Evolutionary conservation across 441 rosid species (phyloP).

Genomic region (Rhodomyrtus psidioides): DNA sequence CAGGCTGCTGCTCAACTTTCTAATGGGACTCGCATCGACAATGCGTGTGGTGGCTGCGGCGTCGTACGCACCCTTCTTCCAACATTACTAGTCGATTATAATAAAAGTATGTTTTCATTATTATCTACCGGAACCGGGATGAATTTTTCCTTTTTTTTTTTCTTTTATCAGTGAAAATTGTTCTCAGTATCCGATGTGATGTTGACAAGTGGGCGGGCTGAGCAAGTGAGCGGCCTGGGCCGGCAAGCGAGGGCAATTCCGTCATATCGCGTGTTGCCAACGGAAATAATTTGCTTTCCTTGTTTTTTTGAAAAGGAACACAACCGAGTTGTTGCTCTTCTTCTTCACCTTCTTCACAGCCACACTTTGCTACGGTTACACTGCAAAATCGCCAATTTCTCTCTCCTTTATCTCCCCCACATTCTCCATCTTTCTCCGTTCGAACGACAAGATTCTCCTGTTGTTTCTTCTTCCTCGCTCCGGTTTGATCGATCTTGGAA

Average conservation of each 20-base stretch:
- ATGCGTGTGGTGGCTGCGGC: slow-evolving; percentile 82
- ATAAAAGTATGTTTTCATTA: too few species aligned
- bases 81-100: slow-evolving; percentile 31
- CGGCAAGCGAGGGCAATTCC: background rate
- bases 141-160: too few species aligned
- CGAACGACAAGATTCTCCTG: background rate
- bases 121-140: too few species aligned
- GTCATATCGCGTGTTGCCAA: background rate
- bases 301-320: background rate
- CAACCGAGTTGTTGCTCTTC: background rate
- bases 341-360: background rate
- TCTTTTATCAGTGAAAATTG: too few species aligned
- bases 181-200: too few species aligned
- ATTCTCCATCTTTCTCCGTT: background rate
- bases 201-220: too few species aligned
- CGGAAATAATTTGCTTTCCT: background rate
- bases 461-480: background rate
- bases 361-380: background rate
- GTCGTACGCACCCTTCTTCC: slow-evolving; percentile 75
- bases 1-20: background rate
- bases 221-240: background rate
- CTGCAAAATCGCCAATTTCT: background rate
- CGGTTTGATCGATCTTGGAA: background rate
- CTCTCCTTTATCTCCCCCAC: background rate
- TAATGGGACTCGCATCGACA: slow-evolving; percentile 83